Evolutionary conservation across 306 rosid genomes (phyloP).

Genomic region (Lablab purpureus): DNA sequence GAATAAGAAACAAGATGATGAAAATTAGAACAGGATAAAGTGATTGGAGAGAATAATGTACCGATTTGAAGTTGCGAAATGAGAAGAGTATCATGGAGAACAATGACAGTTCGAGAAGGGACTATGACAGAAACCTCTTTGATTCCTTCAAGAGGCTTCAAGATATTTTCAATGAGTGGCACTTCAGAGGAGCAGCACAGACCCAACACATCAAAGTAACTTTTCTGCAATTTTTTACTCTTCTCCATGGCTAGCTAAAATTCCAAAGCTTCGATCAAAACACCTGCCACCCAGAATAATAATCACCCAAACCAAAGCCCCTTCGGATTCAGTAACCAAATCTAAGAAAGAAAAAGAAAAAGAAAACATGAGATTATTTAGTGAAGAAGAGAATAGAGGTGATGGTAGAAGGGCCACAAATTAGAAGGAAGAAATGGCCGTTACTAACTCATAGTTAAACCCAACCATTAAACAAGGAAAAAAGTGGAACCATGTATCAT

Average conservation of each 20-base stretch:
- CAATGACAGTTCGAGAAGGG: constrained; percentile 82
- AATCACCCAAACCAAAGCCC: neutral
- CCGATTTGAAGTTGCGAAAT: constrained; percentile 89
- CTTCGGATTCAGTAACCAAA: neutral
- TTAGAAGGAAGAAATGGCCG: neutral
- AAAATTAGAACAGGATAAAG: neutral
- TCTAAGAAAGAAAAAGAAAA: neutral
- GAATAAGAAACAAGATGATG: neutral
- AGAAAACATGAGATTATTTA: neutral
- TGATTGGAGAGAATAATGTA: constrained; percentile 2
- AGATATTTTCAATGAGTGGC: constrained; percentile 70
- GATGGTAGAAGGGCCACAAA: neutral
- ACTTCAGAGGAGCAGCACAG: constrained; percentile 91
- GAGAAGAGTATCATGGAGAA: constrained; percentile 71
- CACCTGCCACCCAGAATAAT: constrained; percentile 20
- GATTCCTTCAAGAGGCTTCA: constrained; percentile 72
- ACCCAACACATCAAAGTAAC: constrained; percentile 90
- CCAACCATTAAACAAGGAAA: neutral
- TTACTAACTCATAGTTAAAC: neutral
- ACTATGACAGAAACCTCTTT: constrained; percentile 79
- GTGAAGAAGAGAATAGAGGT: neutral
- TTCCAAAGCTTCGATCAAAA: constrained; percentile 1
- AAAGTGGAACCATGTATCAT: neutral
- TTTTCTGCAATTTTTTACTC: constrained; percentile 63
- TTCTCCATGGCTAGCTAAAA: constrained; percentile 38